These are phyloP conservation scores for Ascoidea tarda DNA, from an alignment of 805 yeast genomes.

Conservation along the genomic window DNA sequence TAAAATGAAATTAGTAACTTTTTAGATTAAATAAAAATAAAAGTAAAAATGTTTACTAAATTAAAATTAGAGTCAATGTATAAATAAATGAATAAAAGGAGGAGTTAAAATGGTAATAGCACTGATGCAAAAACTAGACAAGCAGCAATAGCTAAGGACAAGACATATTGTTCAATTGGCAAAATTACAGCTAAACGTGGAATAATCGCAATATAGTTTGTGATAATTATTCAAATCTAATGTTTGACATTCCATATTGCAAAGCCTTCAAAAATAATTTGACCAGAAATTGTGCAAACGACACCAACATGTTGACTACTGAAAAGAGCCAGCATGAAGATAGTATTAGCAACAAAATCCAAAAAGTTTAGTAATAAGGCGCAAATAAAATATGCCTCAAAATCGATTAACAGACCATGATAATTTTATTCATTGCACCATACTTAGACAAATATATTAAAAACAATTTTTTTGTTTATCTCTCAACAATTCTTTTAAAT, in stretches of 20 bases:
- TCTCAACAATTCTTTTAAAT: no score
- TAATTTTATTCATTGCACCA: no score
- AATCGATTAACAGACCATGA: slow-evolving; percentile 24
- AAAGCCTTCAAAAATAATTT: slow-evolving; percentile 85
- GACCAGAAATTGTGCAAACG: slow-evolving; percentile 89
- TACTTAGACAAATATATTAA: no score
- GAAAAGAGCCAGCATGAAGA: slow-evolving; percentile 74
- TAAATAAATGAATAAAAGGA: slow-evolving; percentile 57
- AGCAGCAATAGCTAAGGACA: slow-evolving; percentile 58
- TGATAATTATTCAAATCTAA: slow-evolving; percentile 64
- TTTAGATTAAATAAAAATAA: no score
- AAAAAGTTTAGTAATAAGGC: slow-evolving; percentile 41
- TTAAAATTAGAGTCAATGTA: no score
- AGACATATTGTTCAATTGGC: slow-evolving; percentile 59
- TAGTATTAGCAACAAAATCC: slow-evolving; percentile 66
- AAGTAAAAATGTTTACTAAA: no score
- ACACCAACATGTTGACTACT: slow-evolving; percentile 89
- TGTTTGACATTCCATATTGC: slow-evolving; percentile 71
- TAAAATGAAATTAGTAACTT: no score
- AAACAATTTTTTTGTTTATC: no score
- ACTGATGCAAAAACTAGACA: slow-evolving; percentile 78
- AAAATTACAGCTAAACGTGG: slow-evolving; percentile 70
- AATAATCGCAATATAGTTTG: slow-evolving; percentile 64
- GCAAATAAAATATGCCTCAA: slow-evolving; percentile 73
- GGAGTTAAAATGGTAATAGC: slow-evolving; percentile 75